Evolutionary conservation across 305 asterid genomes (phyloP), one percentile per base, ranked within the genome.

Genomic region (Fraxinus baroniana): DNA sequence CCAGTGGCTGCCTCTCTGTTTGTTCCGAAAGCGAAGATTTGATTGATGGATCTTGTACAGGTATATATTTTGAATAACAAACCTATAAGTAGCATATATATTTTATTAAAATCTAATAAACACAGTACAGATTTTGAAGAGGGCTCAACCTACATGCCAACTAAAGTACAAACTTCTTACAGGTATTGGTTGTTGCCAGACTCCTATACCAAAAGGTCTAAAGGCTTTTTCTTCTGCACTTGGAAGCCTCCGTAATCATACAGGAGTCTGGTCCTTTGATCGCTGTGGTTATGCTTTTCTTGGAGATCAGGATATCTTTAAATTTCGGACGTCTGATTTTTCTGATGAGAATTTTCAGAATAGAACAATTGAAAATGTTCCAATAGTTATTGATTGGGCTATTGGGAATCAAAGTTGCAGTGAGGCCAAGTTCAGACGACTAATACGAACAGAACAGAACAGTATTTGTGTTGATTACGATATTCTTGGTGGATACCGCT

Each of bases 151-250:
- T 44, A 0, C 0, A 44, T 0, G 2, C 55, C n/a, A 44, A 44
- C 3, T 12, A 13, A 44, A 44, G 52, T 10, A 10, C 17, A 44
- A 44, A 44, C 55, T 46, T 2, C 87, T 90, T 70, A 76, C 89
- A 1, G 94, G 92, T 1, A 75, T 83, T 28, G 94, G 97, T 0
- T 92, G 97, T 41, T 91, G 94, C 76, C 92, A 87, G 24, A 88
- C 86, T 24, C 6, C 80, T 26, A 57, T 89, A 3, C 89, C 90
- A 9, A 87, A 77, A 12, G 90, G 90, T 0, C 2, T 87, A 9
- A 81, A 83, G 49, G 49, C 10, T 15, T 81, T 46, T 20, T 18
- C 13, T 6, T 62, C 81, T 24, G 6, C 36, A 1, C 83, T 88
- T 22, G 1, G 39, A 2, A 80, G 83, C 36, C 1, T 32, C 41